phyloP scores from a whole-genome alignment of 495 filamentous ascomycete species.

The Penicillium desertorum region DNA sequence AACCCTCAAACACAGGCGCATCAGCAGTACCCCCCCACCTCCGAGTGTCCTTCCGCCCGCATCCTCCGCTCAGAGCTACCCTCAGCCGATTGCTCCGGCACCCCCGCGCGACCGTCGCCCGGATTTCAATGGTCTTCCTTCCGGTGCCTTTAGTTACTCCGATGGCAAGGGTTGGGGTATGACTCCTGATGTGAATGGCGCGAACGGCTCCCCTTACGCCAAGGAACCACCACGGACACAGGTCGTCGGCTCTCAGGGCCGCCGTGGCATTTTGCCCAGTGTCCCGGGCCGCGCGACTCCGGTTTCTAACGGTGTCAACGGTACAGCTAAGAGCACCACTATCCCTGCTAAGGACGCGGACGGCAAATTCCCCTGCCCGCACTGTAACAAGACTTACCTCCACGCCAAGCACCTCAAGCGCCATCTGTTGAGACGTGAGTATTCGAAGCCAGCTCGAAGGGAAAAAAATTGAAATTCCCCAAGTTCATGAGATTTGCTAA shows the following conservation, averaged over 20 bases:
- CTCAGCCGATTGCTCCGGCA: constrained; percentile 70
- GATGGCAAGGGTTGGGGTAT: constrained; percentile 48
- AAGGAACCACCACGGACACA: constrained; percentile 70
- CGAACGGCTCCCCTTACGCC: constrained; percentile 44
- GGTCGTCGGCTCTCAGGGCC: constrained; percentile 89
- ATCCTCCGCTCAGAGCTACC: constrained; percentile 63
- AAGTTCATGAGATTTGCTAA: constrained; percentile 14
- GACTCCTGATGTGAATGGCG: constrained; percentile 40
- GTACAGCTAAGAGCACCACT: constrained; percentile 67
- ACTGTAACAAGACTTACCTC: constrained; percentile 96
- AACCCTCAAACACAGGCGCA: constrained; percentile 55
- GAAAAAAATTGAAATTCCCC: not conserved
- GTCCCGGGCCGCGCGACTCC: constrained; percentile 75
- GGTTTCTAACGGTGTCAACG: constrained; percentile 56
- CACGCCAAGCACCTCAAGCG: constrained; percentile 97
- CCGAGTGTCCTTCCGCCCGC: constrained; percentile 64
- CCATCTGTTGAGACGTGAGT: constrained; percentile 92
- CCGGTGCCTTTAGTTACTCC: constrained; percentile 55
- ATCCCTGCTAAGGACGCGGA: constrained; percentile 92
- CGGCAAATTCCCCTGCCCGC: constrained; percentile 94
- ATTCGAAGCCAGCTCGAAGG: not conserved
- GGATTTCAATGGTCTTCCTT: constrained; percentile 59
- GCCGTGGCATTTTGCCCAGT: constrained; percentile 85
- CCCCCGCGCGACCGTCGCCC: constrained; percentile 59
- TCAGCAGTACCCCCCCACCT: constrained; percentile 59